Evolutionary conservation across 306 rosid species (phyloP), one percentile per base, ranked within the genome.

Genomic region (Trifolium subterraneum): DNA sequence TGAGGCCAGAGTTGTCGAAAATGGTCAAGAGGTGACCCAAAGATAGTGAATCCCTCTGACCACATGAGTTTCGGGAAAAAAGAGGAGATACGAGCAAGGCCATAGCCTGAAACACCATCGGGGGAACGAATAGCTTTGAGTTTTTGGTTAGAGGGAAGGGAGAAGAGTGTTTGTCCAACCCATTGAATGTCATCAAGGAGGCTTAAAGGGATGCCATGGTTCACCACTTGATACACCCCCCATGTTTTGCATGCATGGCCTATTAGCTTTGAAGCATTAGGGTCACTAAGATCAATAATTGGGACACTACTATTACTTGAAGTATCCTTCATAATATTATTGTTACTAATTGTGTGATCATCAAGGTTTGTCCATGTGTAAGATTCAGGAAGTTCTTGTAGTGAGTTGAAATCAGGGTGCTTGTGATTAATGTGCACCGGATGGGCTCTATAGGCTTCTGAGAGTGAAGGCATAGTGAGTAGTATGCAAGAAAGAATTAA

Each of bases 61-160:
- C 97, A 92, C 99, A 94, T 92, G 80, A 85, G 97, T 74, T 94
- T 94, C 3, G 92, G 82, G 86, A 94, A 94, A 82, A 94, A 94
- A n/a, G 95, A 88, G 16, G 95, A 88, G 70, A 94, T 88, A 22
- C 97, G 89, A 22, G 91, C 96, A 1, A 90, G 68, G 8, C 97
- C 97, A 10, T 94, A 94, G 51, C 99, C 97, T 0, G 96, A 72
- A 63, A 87, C 76, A 3, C 88, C 96, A 0, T 88, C 90, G 0
- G 96, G 93, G 10, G 92, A 66, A 7, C 97, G 96, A 36, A 95
- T 87, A 0, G 92, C 99, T 45, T 83, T 88, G 66, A 82, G 90
- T 47, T 94, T 94, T 15, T 90, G 90, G 0, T 81, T 75, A 0
- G 75, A 58, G 0, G 97, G 87, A 2, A 94, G 90, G 2, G 95